phyloP scores from a whole-genome alignment of 1,139 yeast genomes.

The Diutina siamensis region DNA sequence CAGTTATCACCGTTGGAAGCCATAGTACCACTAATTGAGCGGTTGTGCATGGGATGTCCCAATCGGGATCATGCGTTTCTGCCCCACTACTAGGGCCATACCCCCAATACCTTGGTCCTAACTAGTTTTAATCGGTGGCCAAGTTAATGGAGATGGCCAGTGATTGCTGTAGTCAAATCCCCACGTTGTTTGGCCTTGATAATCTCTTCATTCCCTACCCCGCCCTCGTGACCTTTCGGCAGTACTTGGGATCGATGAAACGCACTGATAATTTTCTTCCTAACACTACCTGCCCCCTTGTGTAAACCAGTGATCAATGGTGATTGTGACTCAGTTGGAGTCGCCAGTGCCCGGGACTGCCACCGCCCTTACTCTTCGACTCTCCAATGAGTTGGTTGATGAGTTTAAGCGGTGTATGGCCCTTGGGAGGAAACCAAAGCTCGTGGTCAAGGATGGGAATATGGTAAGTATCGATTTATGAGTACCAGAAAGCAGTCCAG shows the following conservation, averaged over 20 bases:
- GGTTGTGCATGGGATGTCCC: background rate
- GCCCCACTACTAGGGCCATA: background rate
- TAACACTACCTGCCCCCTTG: background rate
- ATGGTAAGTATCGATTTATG: background rate
- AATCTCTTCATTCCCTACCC: background rate
- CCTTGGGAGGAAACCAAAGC: background rate
- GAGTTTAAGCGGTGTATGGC: conserved; percentile 6
- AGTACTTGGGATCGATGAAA: background rate
- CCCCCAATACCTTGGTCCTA: too few relatives aligned
- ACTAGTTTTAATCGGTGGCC: too few relatives aligned
- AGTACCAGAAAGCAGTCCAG: too few relatives aligned
- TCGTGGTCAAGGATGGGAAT: conserved; percentile 4
- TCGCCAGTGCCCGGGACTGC: conserved; percentile 1
- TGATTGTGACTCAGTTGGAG: conserved; percentile 5
- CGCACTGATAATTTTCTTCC: background rate
- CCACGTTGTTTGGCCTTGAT: too few relatives aligned
- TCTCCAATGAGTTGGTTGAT: conserved; percentile 2
- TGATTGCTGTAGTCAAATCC: too few relatives aligned
- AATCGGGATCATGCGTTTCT: background rate
- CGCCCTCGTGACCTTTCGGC: background rate
- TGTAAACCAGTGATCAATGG: background rate
- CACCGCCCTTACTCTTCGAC: conserved; percentile 2
- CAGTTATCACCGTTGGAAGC: background rate
- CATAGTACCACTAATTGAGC: background rate
- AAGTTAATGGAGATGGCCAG: too few relatives aligned